phyloP scores from a whole-genome alignment of 2,329 filamentous ascomycete genomes.

The Pseudocercospora fijiensis region DNA sequence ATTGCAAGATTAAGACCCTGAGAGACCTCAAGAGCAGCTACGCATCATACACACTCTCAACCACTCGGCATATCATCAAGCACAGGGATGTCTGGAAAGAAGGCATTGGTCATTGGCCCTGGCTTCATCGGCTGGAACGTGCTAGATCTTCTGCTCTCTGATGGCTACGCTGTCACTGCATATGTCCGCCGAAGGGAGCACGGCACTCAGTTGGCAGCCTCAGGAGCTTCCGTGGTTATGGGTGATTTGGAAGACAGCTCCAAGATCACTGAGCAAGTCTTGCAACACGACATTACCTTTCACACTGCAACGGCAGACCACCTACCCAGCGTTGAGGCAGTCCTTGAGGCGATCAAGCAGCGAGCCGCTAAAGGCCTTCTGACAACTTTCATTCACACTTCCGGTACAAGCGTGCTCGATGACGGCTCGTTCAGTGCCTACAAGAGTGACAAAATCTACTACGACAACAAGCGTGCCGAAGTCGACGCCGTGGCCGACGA shows the following conservation, averaged over 20 bases:
- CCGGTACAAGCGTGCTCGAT: constrained; percentile 45
- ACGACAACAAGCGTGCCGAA: constrained; percentile 43
- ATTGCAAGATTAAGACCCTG: no score
- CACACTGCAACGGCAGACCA: constrained; percentile 54
- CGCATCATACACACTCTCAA: neutral
- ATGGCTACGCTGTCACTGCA: constrained; percentile 43
- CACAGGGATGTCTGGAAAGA: constrained; percentile 29
- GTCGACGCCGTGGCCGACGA: constrained; percentile 46
- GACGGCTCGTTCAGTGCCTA: constrained; percentile 36
- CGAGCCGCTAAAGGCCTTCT: constrained; percentile 40
- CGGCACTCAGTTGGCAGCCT: constrained; percentile 40
- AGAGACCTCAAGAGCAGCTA: neutral
- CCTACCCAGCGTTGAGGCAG: constrained; percentile 46
- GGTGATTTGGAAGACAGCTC: constrained; percentile 46
- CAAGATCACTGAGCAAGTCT: constrained; percentile 42
- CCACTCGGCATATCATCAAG: neutral
- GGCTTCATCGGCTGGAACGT: constrained; percentile 53
- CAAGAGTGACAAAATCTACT: constrained; percentile 45
- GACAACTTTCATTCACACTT: constrained; percentile 54
- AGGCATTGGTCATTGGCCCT: constrained; percentile 48
- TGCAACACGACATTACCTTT: constrained; percentile 46
- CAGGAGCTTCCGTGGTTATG: constrained; percentile 42
- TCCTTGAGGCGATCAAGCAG: constrained; percentile 46
- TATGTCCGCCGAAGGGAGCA: constrained; percentile 45
- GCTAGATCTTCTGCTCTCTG: constrained; percentile 45